Percentiles rank a stretch among this genome's conserved stretches.
phyloP scores from a whole-genome alignment of 805 yeast species.

The Candida vartiovaarae region DNA sequence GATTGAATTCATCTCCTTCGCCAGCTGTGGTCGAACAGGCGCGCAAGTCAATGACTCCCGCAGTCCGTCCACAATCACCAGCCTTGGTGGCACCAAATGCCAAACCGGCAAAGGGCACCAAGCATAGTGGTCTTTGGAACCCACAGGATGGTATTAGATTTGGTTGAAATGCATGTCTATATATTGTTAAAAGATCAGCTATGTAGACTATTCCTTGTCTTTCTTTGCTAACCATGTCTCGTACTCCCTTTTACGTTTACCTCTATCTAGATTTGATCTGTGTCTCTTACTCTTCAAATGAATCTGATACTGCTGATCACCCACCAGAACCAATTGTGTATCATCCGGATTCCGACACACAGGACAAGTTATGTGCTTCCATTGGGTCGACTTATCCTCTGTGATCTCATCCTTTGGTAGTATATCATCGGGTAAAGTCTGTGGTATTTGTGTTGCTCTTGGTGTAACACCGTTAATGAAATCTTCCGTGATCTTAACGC shows the following conservation, averaged over 20 bases:
- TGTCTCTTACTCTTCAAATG: slow-evolving; percentile 71
- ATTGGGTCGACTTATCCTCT: slow-evolving; percentile 28
- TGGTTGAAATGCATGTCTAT: slow-evolving; percentile 6
- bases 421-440: slow-evolving; percentile 25
- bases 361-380: slow-evolving; percentile 68
- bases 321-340: slow-evolving; percentile 58
- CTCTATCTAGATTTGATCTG: slow-evolving; percentile 40
- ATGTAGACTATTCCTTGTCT: slow-evolving; percentile 1
- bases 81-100: slow-evolving; percentile 20
- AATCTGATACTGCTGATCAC: slow-evolving; percentile 59
- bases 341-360: slow-evolving; percentile 53
- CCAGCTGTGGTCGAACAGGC: neutral
- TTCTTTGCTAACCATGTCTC: slow-evolving; percentile 33
- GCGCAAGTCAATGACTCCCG: slow-evolving; percentile 2
- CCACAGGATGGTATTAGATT: slow-evolving; percentile 23
- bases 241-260: slow-evolving; percentile 45
- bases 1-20: slow-evolving; percentile 2
- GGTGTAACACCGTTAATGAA: slow-evolving; percentile 26
- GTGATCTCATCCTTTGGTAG: slow-evolving; percentile 1
- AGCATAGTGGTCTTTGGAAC: slow-evolving; percentile 24
- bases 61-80: slow-evolving; percentile 7
- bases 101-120: slow-evolving; percentile 4
- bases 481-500: slow-evolving; percentile 38
- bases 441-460: slow-evolving; percentile 30
- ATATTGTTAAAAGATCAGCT: neutral